Evolutionary conservation across 1,284 basidiomycete genomes (phyloP), one percentile per base, ranked within the genome.

Genomic region (Cutaneotrichosporon sp.): DNA sequence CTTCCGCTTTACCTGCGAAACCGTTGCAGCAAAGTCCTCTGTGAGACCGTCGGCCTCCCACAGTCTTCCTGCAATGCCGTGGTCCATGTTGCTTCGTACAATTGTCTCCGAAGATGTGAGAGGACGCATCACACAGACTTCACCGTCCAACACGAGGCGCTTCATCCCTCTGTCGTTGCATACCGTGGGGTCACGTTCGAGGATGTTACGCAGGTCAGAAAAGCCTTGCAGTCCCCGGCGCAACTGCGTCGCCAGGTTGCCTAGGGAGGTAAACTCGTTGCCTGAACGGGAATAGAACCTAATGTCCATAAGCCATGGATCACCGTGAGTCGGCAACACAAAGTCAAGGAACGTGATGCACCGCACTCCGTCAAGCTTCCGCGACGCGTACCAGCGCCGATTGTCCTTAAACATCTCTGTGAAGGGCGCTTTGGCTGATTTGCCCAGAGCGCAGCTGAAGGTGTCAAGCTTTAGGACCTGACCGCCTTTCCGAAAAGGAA

Each of bases 281-380:
- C 71, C 70, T 1, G 52, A 49, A 0, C 73, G 60, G 1, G 72
- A 74, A 26, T 67, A 46, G 23, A 66, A 66, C 44, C 49, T 46
- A 1, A 60, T 47, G 5, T 50, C 33, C 4, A 60, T 46, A 13
- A 65, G 37, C 14, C 46, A 7, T 1, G 57, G 52, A 15, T 37
- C 33, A 9, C 17, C n/a, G 17, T n/a, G 20, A 23, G 15, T 18
- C 4, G 64, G 55, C 14, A 69, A 34, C 7, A 54, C 20, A 26
- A 71, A 56, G 47, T 75, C 72, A n/a, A 75, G 39, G 13, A 67
- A 58, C 10, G 65, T 55, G 17, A 75, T 46, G 22, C 61, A 63
- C 18, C 73, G 59, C 1, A 73, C 66, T 2, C 73, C 73, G 52
- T 75, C 73, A 4, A 74, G 64, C 46, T 75, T 75, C 8, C 73